Base-by-base conservation (phyloP, 305 asterid genomes). In the Stenogyne calaminthoides region DNA sequence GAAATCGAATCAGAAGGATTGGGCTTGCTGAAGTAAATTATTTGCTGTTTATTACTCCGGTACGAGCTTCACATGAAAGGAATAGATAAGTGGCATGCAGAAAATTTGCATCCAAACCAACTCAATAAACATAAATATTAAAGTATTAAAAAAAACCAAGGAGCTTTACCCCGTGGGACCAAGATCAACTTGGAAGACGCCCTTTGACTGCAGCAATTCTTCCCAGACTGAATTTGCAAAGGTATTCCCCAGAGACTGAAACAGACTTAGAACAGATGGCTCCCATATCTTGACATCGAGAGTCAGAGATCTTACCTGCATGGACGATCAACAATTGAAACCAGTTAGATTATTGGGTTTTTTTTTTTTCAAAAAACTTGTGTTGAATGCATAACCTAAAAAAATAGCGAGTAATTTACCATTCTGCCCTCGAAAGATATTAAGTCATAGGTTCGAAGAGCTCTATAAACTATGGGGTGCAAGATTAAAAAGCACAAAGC, bases 261-360 rank as follows among this genome's bases (percentile, higher is more conserved):
- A 95, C 80, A 95, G 88, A 77, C 83, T 83, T 77, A 95, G 81
- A 51, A 95, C 99, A 51, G 99, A 91, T 8, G 97, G 97, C 84
- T 95, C 99, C 99, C 99, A 95, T 10, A 91, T 95, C 87, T 87
- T 95, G 68, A 95, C 97, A 80, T 95, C 99, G 40, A 95, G 99
- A 64, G 98, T 95, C 79, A 95, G 82, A 42, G 99, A 95, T 83
- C 99, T 86, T 69, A 95, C 98, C 99, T 95, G 84, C 83, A 83
- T 69, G 72, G 66, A 70, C n/a, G 36, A 70, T 58, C 51, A 77
- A 27, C 9, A 70, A 9, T 44, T 18, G 12, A 75, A 27, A 49
- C 63, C 69, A 58, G 32, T 61, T 16, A 47, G 54, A 39, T 37
- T 46, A 25, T 60, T 29, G 40, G 32, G 1, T 25, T 25, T 25